Conservation (phyloP, 2,329 filamentous ascomycete genomes). For the Thielaviopsis punctulata region DNA sequence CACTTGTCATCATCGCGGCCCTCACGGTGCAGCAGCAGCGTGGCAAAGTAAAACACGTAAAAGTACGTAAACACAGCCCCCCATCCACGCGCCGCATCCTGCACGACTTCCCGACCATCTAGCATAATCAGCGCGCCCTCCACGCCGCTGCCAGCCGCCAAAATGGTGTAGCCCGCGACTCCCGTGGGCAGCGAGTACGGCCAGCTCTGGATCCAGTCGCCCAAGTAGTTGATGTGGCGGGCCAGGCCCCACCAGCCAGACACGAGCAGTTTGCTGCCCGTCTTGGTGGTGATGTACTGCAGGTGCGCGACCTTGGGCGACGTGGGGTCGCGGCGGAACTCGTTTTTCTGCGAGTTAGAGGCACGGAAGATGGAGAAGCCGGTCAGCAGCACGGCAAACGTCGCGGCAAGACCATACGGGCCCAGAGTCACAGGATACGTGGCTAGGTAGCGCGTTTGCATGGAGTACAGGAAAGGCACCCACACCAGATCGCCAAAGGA, state of each 20-base stretch:
- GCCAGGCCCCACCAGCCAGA: conserved; percentile 89
- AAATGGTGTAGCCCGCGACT: conserved; percentile 62
- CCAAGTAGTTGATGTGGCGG: conserved; percentile 88
- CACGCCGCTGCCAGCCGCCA: conserved; percentile 31
- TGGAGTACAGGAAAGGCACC: conserved; percentile 78
- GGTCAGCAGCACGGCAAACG: conserved; percentile 47
- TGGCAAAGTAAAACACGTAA: conserved; percentile 80
- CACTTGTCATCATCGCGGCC: conserved; percentile 83
- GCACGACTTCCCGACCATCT: conserved; percentile 48
- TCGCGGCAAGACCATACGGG: conserved; percentile 41
- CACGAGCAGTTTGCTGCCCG: conserved; percentile 63
- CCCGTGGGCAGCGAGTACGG: conserved; percentile 78
- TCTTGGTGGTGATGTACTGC: conserved; percentile 68
- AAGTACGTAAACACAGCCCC: conserved; percentile 87
- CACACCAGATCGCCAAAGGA: conserved; percentile 83
- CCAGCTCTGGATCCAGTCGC: conserved; percentile 90
- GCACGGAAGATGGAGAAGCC: conserved; percentile 89
- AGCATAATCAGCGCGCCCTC: conserved; percentile 37
- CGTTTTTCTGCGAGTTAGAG: conserved; percentile 91
- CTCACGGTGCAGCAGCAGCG: conserved; percentile 75
- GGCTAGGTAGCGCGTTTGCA: conserved; percentile 71
- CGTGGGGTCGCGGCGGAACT: conserved; percentile 72
- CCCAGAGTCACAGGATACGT: conserved; percentile 70
- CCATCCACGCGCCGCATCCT: conserved; percentile 60
- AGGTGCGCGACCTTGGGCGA: conserved; percentile 67